Evolutionary conservation across 2,329 filamentous ascomycete species (phyloP), one percentile per base, ranked within the genome.

Genomic region (Fusarium duplospermum): DNA sequence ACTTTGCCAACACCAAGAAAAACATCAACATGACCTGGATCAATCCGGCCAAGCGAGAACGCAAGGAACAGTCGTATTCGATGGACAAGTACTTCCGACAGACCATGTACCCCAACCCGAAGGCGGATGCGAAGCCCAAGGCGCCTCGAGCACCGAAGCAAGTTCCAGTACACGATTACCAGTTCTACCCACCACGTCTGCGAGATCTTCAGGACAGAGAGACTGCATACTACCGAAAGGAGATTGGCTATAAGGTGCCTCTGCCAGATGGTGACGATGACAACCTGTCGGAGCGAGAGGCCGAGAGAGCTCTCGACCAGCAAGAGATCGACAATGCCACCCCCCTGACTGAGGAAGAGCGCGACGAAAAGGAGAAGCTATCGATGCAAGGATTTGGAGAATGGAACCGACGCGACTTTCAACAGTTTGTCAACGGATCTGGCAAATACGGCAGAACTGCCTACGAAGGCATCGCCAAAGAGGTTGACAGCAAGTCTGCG

Each of bases 41-140:
- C 85, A 98, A 99, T 79, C 97, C 96, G 3, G 92, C 96, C 18
- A 99, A 99, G 87, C 95, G 96, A 83, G 97, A 99, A 85, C 94
- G 96, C 79, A 99, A 98, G 83, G 96, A 98, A 80, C 95, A 98
- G 81, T 95, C 94, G 6, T 99, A 99, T 82, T 98, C 96, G 0
- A 98, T 99, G 86, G 97, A 99, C 82, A 97, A 98, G 83, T 99
- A 99, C 85, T 99, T 98, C 85, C 93, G 96, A 75, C 92, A 97
- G 78, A 94, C 95, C 11, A 89, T 99, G 80, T 93, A 93, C 77
- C 88, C 88, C 13, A 89, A 90, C 38, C 96, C 94, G 91, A 94
- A 82, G 91, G 92, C 94, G 42, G 95, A 98, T 71, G 89, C 93
- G 29, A 98, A 98, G 83, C 95, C 96, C 10, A 98, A 98, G 84